These are phyloP conservation scores for Triticum turgidum DNA, from an alignment of 176 grass and related monocot species.

Conservation along the genomic window DNA sequence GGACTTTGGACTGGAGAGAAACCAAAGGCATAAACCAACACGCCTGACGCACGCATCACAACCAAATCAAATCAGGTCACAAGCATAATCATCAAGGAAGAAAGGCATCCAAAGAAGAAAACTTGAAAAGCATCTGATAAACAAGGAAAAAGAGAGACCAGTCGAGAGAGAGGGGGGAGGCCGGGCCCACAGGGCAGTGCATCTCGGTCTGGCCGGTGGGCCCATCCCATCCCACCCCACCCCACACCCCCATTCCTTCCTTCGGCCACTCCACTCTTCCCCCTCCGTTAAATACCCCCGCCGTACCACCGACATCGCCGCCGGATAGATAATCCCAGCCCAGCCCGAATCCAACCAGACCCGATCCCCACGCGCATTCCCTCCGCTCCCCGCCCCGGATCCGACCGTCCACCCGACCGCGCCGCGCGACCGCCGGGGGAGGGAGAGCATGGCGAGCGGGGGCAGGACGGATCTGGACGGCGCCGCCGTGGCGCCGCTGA, in stretches of 20 bases:
- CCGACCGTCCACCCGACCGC: slow-evolving; percentile 7
- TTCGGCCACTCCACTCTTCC: not conserved
- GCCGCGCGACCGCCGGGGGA: not conserved
- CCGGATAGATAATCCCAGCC: not conserved
- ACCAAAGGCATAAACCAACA: too few species aligned
- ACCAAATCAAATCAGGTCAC: too few species aligned
- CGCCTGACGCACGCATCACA: too few species aligned
- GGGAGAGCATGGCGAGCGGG: too few species aligned
- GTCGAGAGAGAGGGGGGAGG: too few species aligned
- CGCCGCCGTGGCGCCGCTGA: slow-evolving; percentile 8
- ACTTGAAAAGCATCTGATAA: too few species aligned
- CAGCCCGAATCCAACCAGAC: too few species aligned
- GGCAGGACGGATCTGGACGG: slow-evolving; percentile 84
- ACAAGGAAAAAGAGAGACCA: too few species aligned
- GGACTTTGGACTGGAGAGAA: too few species aligned
- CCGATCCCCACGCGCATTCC: slow-evolving; percentile 26
- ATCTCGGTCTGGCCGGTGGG: slow-evolving; percentile 16
- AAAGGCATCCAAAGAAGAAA: too few species aligned
- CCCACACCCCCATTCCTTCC: too few species aligned
- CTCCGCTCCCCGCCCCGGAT: not conserved
- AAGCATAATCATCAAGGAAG: too few species aligned
- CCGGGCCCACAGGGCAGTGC: not conserved
- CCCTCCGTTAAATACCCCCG: not conserved
- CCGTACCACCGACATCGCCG: slow-evolving; percentile 36
- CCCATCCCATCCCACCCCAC: not conserved